These are phyloP conservation scores for Papiliotrema laurentii DNA, from an alignment of 1,284 basidiomycete species.

Conservation along the genomic window DNA sequence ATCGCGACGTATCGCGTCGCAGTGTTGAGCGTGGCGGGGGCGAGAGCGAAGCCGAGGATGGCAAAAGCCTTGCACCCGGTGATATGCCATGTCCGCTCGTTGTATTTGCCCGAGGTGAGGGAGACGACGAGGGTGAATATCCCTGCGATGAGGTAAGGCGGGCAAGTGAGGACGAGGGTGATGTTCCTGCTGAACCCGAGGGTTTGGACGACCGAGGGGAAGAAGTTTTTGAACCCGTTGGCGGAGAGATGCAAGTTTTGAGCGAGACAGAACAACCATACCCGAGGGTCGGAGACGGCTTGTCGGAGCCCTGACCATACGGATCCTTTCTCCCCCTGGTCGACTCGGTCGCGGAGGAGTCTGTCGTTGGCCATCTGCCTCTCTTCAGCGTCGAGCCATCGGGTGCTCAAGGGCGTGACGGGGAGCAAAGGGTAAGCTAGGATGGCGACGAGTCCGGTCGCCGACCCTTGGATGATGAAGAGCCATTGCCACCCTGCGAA, in stretches of 20 bases:
- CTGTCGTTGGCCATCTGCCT: constrained; percentile 23
- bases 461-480: constrained; percentile 18
- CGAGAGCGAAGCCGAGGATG: constrained; percentile 22
- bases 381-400: constrained; percentile 22
- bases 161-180: constrained; percentile 41
- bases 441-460: constrained; percentile 16
- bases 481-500: constrained; percentile 18
- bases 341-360: constrained; percentile 17
- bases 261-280: constrained; percentile 27
- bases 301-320: constrained; percentile 18
- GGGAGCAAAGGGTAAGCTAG: constrained; percentile 24
- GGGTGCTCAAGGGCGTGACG: constrained; percentile 22
- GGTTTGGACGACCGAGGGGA: constrained; percentile 25
- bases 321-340: background rate
- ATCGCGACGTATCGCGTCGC: constrained; percentile 28
- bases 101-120: constrained; percentile 19
- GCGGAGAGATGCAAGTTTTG: constrained; percentile 19
- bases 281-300: constrained; percentile 21
- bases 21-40: constrained; percentile 21
- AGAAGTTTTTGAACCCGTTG: constrained; percentile 36
- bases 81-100: constrained; percentile 27
- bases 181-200: constrained; percentile 37
- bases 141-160: constrained; percentile 35
- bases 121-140: constrained; percentile 16
- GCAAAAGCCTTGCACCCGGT: constrained; percentile 19